Evolutionary conservation across 1,284 basidiomycete species (phyloP).

Genomic region (Moesziomyces globuligerus): DNA sequence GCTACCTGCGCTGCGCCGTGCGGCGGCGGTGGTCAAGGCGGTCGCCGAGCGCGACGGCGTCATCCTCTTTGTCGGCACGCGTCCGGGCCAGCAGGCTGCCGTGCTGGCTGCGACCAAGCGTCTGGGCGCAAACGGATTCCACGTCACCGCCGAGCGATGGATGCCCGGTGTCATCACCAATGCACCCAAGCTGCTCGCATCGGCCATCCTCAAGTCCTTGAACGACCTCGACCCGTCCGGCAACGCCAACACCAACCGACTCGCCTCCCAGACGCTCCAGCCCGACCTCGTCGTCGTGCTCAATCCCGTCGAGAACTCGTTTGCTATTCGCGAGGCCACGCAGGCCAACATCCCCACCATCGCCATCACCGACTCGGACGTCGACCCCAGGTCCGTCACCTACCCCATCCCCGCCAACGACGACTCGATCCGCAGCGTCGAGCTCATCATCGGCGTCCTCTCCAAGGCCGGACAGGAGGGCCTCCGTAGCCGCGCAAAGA

Average conservation of each 20-base stretch:
- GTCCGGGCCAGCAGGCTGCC: constrained; percentile 78
- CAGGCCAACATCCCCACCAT: constrained; percentile 69
- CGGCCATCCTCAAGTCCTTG: constrained; percentile 56
- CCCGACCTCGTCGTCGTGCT: constrained; percentile 90
- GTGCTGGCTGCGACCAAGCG: constrained; percentile 84
- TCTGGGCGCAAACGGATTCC: constrained; percentile 75
- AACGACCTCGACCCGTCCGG: constrained; percentile 31
- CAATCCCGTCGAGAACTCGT: constrained; percentile 83
- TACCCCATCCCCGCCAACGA: constrained; percentile 99
- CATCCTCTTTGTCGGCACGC: constrained; percentile 89
- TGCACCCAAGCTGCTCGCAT: constrained; percentile 73
- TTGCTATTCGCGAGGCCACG: constrained; percentile 69
- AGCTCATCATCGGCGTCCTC: constrained; percentile 88
- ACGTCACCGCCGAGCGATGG: constrained; percentile 85
- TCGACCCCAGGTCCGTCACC: constrained; percentile 94
- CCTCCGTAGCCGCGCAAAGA: constrained; percentile 41
- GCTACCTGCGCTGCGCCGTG: constrained; percentile 87
- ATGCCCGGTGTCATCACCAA: constrained; percentile 94
- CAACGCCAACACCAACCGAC: constrained; percentile 55
- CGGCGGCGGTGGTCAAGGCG: constrained; percentile 85
- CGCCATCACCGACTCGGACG: constrained; percentile 88
- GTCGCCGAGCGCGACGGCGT: constrained; percentile 84
- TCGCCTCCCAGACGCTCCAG: constrained; percentile 74
- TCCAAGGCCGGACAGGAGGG: constrained; percentile 80
- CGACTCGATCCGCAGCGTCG: constrained; percentile 88